Percentiles rank a stretch among this genome's conserved stretches.
These are phyloP conservation scores for Dentipellis fragilis DNA, from an alignment of 768 basidiomycete genomes.

Conservation along the genomic window DNA sequence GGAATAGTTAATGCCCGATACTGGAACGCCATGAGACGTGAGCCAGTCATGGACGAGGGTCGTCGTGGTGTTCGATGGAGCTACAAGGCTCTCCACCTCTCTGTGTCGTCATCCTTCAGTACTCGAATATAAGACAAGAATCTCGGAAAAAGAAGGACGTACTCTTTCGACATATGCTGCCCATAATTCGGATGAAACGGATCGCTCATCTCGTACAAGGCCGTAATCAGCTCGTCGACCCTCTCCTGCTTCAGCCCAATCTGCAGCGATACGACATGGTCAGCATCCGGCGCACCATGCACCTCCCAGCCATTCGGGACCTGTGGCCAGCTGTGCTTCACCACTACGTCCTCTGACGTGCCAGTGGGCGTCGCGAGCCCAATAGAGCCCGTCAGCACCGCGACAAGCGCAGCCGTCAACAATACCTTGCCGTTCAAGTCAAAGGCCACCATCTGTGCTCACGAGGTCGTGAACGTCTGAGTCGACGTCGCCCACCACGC, in stretches of 20 bases:
- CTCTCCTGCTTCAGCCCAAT: neutral
- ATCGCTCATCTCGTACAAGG: neutral
- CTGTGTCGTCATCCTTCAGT: neutral
- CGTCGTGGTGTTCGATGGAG: neutral
- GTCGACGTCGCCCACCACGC: too few species aligned
- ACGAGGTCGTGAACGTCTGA: too few species aligned
- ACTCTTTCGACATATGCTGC: neutral
- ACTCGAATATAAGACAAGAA: too few species aligned
- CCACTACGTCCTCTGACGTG: neutral
- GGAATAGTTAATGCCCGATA: slow-evolving; percentile 4
- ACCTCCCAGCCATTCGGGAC: slow-evolving; percentile 5
- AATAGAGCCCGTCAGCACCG: neutral
- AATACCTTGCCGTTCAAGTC: too few species aligned
- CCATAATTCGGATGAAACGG: neutral
- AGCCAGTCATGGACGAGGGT: neutral
- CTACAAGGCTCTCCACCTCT: neutral
- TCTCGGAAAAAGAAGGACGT: neutral
- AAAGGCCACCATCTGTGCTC: too few species aligned
- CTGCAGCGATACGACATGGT: slow-evolving; percentile 3
- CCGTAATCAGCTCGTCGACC: neutral
- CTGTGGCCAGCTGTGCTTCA: slow-evolving; percentile 9
- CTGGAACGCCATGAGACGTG: neutral
- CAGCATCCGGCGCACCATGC: slow-evolving; percentile 3
- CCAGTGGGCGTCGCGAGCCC: neutral
- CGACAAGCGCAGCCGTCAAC: neutral